Percentiles rank a stretch among this genome's conserved stretches.
These are phyloP conservation scores for Cucurbita ficifolia DNA, from an alignment of 306 rosid species.

Conservation along the genomic window DNA sequence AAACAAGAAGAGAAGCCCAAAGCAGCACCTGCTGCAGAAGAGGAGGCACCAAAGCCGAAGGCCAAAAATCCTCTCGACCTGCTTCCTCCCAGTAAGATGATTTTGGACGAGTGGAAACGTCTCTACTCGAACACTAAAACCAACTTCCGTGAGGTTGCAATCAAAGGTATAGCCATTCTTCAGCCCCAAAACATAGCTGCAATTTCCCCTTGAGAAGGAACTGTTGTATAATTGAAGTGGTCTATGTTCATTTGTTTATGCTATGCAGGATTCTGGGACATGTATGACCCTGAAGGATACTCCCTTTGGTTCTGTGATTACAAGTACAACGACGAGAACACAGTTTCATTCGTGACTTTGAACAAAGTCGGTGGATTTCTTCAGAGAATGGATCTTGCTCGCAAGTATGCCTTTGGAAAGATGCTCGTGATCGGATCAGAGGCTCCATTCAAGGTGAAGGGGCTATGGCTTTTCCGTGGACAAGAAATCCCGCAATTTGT, in stretches of 20 bases:
- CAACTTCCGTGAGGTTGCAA: conserved; percentile 92
- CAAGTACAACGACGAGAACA: conserved; percentile 76
- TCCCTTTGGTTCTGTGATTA: conserved; percentile 92
- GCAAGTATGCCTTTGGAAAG: conserved; percentile 81
- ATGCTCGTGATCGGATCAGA: conserved; percentile 69
- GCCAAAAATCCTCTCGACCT: conserved; percentile 80
- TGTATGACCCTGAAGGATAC: conserved; percentile 90
- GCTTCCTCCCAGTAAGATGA: conserved; percentile 79
- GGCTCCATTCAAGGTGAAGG: conserved; percentile 76
- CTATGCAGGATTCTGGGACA: conserved; percentile 78
- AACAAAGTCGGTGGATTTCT: conserved; percentile 81
- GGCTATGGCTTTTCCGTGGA: conserved; percentile 93
- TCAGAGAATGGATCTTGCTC: conserved; percentile 80
- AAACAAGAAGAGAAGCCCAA: conserved; percentile 35
- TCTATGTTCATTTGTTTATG: not conserved
- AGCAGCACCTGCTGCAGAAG: conserved; percentile 34
- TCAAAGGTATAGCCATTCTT: conserved; percentile 40
- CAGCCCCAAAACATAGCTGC: not conserved
- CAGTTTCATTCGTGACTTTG: conserved; percentile 68
- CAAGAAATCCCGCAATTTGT: conserved; percentile 63
- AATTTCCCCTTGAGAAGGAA: not conserved
- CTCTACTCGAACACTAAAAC: conserved; percentile 81
- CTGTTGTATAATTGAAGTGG: not conserved
- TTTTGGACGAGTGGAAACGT: conserved; percentile 87
- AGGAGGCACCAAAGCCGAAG: conserved; percentile 86